Evolutionary conservation across 495 filamentous ascomycete genomes (phyloP), one percentile per base, ranked within the genome.

Genomic region (Sporormia fimetaria): DNA sequence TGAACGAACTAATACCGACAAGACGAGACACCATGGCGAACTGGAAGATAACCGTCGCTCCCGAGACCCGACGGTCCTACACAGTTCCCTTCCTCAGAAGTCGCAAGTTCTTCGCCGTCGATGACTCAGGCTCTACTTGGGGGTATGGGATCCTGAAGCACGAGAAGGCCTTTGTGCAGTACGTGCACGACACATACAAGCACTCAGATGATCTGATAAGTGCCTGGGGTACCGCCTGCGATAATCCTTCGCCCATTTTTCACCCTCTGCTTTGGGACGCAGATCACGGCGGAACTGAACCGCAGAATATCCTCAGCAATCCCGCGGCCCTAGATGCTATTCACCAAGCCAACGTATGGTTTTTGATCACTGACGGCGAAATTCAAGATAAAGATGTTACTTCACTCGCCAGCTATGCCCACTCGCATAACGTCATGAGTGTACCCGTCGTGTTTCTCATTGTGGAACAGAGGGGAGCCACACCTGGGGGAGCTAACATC

Each of bases 401-500:
- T 15, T 6, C 30, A 12, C 32, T 51, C 1, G 36, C 48, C 5
- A 24, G 33, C 15, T 18, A 46, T 10, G 48, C 48, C 6, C 23
- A 32, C 12, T 33, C 27, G 9, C 21, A 25, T 12, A 21, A 39
- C 21, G 31, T 51, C 1, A 21, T 42, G 8, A 47, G 17, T 21
- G 33, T 51, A 8, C 48, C 48, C 0, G 23, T 46, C 6, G 42
- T 51, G 3, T 51, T 51, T 16, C 18, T 51, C 9, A 51, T 51
- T 14, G 33, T 34, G n/a, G 48, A 37, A 4, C 17, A 30, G 10
- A 36, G 48, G 3, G 32, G 42, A 2, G 23, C 33, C 4, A 30
- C 16, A 2, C 61, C 61, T 2, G 49, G 54, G 0, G 29, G 34
- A 0, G 56, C 52, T 6, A 60, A 62, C 21, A 63, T 64, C 12